Evolutionary conservation across 148 eudicot species (phyloP).

Genomic region (Persicaria maculosa): DNA sequence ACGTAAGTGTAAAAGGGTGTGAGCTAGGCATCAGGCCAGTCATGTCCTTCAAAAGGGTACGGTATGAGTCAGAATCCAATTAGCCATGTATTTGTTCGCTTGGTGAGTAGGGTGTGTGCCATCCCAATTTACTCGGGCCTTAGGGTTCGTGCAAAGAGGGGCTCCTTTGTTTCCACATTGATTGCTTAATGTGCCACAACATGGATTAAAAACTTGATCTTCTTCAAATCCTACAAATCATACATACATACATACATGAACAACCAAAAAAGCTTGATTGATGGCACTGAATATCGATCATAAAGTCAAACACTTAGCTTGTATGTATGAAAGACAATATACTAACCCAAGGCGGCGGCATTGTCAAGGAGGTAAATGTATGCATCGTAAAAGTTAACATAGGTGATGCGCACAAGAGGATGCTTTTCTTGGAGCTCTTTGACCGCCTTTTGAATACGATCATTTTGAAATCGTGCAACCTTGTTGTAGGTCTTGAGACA

Average conservation of each 20-base stretch:
- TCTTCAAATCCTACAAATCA: not conserved
- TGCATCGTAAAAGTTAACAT: conserved; percentile 20
- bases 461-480: conserved; percentile 18
- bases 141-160: not conserved
- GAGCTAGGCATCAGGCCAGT: too few relatives aligned
- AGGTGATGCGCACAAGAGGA: conserved; percentile 17
- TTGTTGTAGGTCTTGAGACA: conserved; percentile 16
- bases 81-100: not conserved
- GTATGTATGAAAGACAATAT: not conserved
- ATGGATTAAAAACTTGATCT: not conserved
- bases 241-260: not conserved
- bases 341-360: conserved; percentile 13
- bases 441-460: conserved; percentile 15
- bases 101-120: not conserved
- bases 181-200: not conserved
- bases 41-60: too few relatives aligned
- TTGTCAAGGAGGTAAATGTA: conserved; percentile 12
- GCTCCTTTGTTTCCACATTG: not conserved
- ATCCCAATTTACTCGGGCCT: not conserved
- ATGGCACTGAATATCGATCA: not conserved
- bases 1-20: too few relatives aligned
- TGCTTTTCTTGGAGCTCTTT: not conserved
- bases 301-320: not conserved
- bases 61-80: not conserved
- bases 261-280: not conserved